phyloP scores from a whole-genome alignment of 345 rosid genomes.

The Brassica juncea region DNA sequence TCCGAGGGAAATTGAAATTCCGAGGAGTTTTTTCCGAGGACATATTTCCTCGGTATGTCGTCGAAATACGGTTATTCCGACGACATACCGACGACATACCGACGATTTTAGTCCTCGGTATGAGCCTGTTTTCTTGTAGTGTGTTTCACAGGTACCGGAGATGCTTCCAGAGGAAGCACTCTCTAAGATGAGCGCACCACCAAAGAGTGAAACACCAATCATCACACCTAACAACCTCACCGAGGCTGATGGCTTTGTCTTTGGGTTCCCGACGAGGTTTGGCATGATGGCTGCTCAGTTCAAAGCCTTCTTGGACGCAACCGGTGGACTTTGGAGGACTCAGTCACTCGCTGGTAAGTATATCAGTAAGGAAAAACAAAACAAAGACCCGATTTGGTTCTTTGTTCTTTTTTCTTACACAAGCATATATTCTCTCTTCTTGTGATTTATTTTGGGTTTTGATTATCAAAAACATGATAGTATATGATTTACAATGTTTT shows the following conservation, averaged over 20 bases:
- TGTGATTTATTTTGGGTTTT: slow-evolving; percentile 7
- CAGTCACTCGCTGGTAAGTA: slow-evolving; percentile 89
- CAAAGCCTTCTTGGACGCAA: slow-evolving; percentile 54
- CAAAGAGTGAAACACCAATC: slow-evolving; percentile 59
- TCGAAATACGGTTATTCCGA: too few relatives aligned
- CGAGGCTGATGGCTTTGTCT: too few relatives aligned
- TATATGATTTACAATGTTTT: neutral
- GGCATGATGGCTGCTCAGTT: too few relatives aligned
- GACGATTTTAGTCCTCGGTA: too few relatives aligned
- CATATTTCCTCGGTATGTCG: too few relatives aligned
- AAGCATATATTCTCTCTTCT: slow-evolving; percentile 30
- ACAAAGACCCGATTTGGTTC: slow-evolving; percentile 11
- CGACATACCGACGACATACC: too few relatives aligned
- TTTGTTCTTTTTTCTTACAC: neutral
- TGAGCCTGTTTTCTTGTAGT: too few relatives aligned
- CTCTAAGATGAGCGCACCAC: slow-evolving; percentile 88
- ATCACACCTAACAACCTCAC: too few relatives aligned
- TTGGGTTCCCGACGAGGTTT: too few relatives aligned
- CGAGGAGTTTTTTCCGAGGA: too few relatives aligned
- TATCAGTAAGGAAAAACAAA: slow-evolving; percentile 6
- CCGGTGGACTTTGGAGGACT: slow-evolving; percentile 93
- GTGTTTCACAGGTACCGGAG: slow-evolving; percentile 75
- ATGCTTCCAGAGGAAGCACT: slow-evolving; percentile 82
- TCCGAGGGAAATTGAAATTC: too few relatives aligned
- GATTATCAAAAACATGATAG: slow-evolving; percentile 29